These are phyloP conservation scores for Pyrenochaeta sp. DNA, from an alignment of 2,329 filamentous ascomycete genomes.

Conservation along the genomic window DNA sequence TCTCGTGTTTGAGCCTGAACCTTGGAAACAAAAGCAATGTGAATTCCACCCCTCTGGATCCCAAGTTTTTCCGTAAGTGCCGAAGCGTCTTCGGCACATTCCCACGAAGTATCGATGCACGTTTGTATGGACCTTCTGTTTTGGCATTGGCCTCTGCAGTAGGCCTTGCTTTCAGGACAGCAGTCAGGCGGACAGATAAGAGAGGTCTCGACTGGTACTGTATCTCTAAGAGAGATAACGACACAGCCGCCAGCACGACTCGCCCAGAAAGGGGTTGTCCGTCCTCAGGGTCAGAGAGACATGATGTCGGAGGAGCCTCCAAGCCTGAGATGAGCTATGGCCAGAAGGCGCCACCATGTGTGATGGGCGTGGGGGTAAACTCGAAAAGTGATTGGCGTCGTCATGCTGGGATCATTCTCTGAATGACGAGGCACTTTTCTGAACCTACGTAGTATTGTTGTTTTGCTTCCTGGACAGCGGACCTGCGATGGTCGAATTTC, in stretches of 20 bases:
- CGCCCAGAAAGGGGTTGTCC: background rate
- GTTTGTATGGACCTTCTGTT: slow-evolving; percentile 11
- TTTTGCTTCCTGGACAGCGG: slow-evolving; percentile 8
- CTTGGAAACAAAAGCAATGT: slow-evolving; percentile 40
- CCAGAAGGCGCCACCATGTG: slow-evolving; percentile 27
- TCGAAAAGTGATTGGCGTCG: slow-evolving; percentile 16
- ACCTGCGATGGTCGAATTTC: slow-evolving; percentile 13
- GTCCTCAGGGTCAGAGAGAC: slow-evolving; percentile 5
- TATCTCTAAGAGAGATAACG: background rate
- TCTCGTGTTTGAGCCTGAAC: slow-evolving; percentile 25
- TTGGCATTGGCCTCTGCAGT: slow-evolving; percentile 8
- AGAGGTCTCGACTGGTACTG: background rate
- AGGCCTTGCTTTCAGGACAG: slow-evolving; percentile 2
- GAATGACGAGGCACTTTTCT: slow-evolving; percentile 18
- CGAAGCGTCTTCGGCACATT: slow-evolving; percentile 27
- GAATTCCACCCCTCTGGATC: slow-evolving; percentile 32
- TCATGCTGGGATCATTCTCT: slow-evolving; percentile 15
- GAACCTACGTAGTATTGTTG: background rate
- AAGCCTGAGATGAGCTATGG: slow-evolving; percentile 21
- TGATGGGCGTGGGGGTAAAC: slow-evolving; percentile 35
- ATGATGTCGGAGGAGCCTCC: slow-evolving; percentile 27
- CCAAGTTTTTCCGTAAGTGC: slow-evolving; percentile 26
- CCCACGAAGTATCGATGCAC: slow-evolving; percentile 6
- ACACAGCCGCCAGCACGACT: slow-evolving; percentile 7
- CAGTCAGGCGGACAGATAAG: slow-evolving; percentile 7